Evolutionary conservation across 2,329 filamentous ascomycete species (phyloP).

Genomic region (Hypoxylon sp.): DNA sequence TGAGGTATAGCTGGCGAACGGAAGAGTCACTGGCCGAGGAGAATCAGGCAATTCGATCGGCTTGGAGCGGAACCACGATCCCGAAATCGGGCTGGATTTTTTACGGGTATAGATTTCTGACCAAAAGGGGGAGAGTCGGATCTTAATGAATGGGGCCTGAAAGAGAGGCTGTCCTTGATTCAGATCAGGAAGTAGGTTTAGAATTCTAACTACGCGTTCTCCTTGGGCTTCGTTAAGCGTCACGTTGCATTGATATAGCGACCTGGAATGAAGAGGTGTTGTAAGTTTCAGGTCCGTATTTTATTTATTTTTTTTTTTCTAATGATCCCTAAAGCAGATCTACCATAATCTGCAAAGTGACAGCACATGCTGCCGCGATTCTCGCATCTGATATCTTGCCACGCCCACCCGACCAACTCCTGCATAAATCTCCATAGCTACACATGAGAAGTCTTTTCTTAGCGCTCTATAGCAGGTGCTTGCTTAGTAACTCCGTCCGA

Average conservation of each 20-base stretch:
- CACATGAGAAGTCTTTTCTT: slow-evolving; percentile 21
- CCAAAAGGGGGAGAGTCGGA: not conserved
- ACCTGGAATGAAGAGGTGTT: not conserved
- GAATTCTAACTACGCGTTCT: not conserved
- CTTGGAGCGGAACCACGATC: not conserved
- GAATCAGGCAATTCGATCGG: not conserved
- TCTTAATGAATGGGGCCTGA: not conserved
- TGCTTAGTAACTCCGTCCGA: slow-evolving; percentile 79
- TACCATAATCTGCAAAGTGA: slow-evolving; percentile 17
- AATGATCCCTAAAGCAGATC: slow-evolving; percentile 26
- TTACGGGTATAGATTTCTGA: not conserved
- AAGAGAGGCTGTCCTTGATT: not conserved
- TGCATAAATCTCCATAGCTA: slow-evolving; percentile 22
- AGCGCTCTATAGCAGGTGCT: not conserved
- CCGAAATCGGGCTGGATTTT: not conserved
- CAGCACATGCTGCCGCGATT: slow-evolving; percentile 13
- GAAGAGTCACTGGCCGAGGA: not conserved
- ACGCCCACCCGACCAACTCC: slow-evolving; percentile 32
- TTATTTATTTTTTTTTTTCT: slow-evolving; percentile 17
- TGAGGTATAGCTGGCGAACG: not conserved
- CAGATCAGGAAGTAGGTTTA: not conserved
- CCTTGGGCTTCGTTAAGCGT: not conserved
- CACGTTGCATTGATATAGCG: not conserved
- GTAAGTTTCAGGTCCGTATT: slow-evolving; percentile 6
- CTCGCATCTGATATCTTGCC: slow-evolving; percentile 38